Evolutionary conservation across 2,329 filamentous ascomycete genomes (phyloP).

Genomic region (Fusarium sp.): DNA sequence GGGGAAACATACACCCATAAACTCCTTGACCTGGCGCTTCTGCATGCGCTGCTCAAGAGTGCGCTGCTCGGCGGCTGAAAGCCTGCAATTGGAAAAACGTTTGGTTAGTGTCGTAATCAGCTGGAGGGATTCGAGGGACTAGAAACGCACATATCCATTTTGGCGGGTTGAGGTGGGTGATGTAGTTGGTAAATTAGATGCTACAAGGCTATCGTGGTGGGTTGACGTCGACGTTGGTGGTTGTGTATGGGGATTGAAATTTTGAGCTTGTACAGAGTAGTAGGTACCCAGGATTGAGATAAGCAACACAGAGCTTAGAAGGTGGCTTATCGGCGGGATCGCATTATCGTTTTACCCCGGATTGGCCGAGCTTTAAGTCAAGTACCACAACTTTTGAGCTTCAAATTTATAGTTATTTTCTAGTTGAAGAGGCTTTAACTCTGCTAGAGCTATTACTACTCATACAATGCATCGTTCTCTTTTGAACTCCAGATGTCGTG

Average conservation of each 20-base stretch:
- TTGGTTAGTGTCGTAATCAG: slow-evolving; percentile 12
- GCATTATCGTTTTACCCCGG: slow-evolving; percentile 50
- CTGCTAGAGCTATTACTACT: background rate
- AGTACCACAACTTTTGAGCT: slow-evolving; percentile 3
- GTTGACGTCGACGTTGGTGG: slow-evolving; percentile 32
- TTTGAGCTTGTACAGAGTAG: slow-evolving; percentile 32
- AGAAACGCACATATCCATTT: slow-evolving; percentile 48
- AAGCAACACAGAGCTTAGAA: slow-evolving; percentile 24
- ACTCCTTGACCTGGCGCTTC: slow-evolving; percentile 98
- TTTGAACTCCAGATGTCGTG: too few relatives aligned
- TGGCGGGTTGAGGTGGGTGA: slow-evolving; percentile 28
- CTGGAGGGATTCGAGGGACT: too few relatives aligned
- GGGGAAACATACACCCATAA: slow-evolving; percentile 83
- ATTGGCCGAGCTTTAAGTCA: slow-evolving; percentile 14
- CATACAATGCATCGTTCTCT: background rate
- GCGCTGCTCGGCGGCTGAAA: slow-evolving; percentile 85
- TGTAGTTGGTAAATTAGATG: slow-evolving; percentile 21
- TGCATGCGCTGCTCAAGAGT: slow-evolving; percentile 96
- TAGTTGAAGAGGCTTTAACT: background rate
- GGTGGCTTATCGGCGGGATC: slow-evolving; percentile 48
- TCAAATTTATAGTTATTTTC: background rate
- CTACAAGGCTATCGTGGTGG: slow-evolving; percentile 21
- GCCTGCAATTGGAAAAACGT: slow-evolving; percentile 55
- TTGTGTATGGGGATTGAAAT: slow-evolving; percentile 44
- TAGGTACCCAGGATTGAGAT: slow-evolving; percentile 18